A percentile compares a stretch with the other conserved stretches of the same genome.
Conservation (phyloP, 208 protist species). For the Leishmania mexicana region DNA sequence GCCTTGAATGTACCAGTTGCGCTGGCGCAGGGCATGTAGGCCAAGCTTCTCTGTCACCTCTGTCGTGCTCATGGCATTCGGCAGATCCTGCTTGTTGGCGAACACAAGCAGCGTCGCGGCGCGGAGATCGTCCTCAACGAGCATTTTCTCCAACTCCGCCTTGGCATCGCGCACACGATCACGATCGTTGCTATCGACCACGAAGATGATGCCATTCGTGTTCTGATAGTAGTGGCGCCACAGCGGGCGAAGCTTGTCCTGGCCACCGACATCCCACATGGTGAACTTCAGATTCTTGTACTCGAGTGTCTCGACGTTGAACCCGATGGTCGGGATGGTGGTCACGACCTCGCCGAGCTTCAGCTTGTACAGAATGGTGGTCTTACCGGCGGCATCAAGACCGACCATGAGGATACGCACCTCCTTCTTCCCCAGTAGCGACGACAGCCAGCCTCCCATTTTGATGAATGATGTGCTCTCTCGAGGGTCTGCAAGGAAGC, state of each 20-base stretch:
- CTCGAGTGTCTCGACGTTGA: slow-evolving; percentile 98
- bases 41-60: slow-evolving; percentile 97
- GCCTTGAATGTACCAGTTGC: slow-evolving; percentile 94
- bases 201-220: slow-evolving; percentile 97
- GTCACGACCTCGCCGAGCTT: slow-evolving; percentile 95
- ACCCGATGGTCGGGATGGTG: slow-evolving; percentile 98
- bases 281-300: slow-evolving; percentile 98
- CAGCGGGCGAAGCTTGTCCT: slow-evolving; percentile 96
- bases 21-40: slow-evolving; percentile 92
- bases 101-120: slow-evolving; percentile 97
- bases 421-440: slow-evolving; percentile 95
- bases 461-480: neutral
- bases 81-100: slow-evolving; percentile 99
- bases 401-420: slow-evolving; percentile 98
- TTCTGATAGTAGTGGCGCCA: slow-evolving; percentile 98
- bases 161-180: slow-evolving; percentile 91
- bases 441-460: slow-evolving; percentile 70
- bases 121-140: slow-evolving; percentile 97
- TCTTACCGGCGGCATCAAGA: slow-evolving; percentile 98
- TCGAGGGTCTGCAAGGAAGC: neutral
- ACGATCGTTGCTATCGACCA: slow-evolving; percentile 97
- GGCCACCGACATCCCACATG: slow-evolving; percentile 97
- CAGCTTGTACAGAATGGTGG: slow-evolving; percentile 98
- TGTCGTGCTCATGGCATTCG: slow-evolving; percentile 96
- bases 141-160: slow-evolving; percentile 95